phyloP scores from a whole-genome alignment of 257 asterid species.

The Marsdenia floribunda region DNA sequence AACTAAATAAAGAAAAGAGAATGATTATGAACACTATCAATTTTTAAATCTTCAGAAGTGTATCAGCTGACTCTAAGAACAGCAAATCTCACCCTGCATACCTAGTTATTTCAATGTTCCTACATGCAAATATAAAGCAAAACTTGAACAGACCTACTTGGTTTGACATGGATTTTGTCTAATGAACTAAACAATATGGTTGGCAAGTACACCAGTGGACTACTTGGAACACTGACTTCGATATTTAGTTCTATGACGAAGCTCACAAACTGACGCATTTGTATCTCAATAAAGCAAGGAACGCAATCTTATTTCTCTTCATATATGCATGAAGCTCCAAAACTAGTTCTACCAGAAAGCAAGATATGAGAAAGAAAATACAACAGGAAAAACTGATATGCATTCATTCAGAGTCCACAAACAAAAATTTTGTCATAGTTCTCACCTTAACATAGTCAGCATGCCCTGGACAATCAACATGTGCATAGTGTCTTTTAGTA shows the following conservation, averaged over 20 bases:
- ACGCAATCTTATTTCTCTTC: not conserved
- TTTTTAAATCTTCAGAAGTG: too few relatives aligned
- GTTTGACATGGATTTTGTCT: not conserved
- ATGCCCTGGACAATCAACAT: constrained; percentile 97
- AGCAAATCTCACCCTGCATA: not conserved
- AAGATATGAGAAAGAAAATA: not conserved
- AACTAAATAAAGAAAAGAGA: not conserved
- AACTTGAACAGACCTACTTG: not conserved
- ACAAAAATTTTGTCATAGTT: not conserved
- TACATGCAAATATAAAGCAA: not conserved
- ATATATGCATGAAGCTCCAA: not conserved
- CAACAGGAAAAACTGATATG: not conserved
- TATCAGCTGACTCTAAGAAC: too few relatives aligned
- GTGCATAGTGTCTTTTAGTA: constrained; percentile 87
- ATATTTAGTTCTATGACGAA: not conserved
- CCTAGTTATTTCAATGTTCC: not conserved
- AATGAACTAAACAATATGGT: not conserved
- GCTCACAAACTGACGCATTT: not conserved
- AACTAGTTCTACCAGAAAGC: not conserved
- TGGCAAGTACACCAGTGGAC: not conserved
- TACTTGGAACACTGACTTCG: not conserved
- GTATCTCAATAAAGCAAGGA: not conserved
- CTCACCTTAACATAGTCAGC: constrained; percentile 95
- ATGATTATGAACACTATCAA: too few relatives aligned
- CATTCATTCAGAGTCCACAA: not conserved